A percentile compares a stretch with the other conserved stretches of the same genome.
These are phyloP conservation scores for Ettlia oleoabundans DNA, from an alignment of 139 green algal genomes.

Conservation along the genomic window DNA sequence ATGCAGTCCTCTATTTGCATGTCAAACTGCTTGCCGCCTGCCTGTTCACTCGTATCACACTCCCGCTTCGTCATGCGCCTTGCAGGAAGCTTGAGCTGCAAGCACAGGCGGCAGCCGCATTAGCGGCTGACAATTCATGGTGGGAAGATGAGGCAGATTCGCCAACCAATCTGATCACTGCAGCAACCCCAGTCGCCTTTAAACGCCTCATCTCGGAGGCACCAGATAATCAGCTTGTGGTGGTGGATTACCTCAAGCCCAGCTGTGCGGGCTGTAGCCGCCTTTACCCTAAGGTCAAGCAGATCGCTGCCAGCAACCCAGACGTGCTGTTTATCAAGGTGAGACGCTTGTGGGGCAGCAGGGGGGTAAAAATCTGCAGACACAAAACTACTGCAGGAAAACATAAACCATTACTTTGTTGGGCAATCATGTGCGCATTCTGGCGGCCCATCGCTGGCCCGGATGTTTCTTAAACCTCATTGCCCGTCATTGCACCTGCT, in stretches of 20 bases:
- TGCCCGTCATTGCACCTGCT: too few relatives aligned
- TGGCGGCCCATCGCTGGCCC: too few relatives aligned
- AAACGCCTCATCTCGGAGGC: conserved; percentile 24
- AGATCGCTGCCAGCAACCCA: conserved; percentile 60
- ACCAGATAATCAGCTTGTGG: conserved; percentile 18
- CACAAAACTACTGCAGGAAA: too few relatives aligned
- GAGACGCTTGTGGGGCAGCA: too few relatives aligned
- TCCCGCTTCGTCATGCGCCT: not conserved
- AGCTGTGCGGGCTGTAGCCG: conserved; percentile 49
- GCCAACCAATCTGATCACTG: conserved; percentile 37
- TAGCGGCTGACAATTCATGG: conserved; percentile 26
- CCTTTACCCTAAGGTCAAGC: conserved; percentile 64
- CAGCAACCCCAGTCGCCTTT: conserved; percentile 16
- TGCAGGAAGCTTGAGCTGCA: conserved; percentile 36
- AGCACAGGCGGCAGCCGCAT: not conserved
- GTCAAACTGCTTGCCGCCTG: not conserved
- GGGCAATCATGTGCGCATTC: too few relatives aligned
- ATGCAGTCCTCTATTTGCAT: too few relatives aligned
- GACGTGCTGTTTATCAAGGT: conserved; percentile 72
- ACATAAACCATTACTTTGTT: too few relatives aligned
- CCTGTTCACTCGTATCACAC: not conserved
- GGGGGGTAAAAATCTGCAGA: too few relatives aligned
- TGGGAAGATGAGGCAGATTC: not conserved
- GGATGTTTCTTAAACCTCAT: too few relatives aligned
- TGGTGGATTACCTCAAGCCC: conserved; percentile 62